Evolutionary conservation across 805 yeast genomes (phyloP).

Genomic region (Zygosaccharomyces rouxii): DNA sequence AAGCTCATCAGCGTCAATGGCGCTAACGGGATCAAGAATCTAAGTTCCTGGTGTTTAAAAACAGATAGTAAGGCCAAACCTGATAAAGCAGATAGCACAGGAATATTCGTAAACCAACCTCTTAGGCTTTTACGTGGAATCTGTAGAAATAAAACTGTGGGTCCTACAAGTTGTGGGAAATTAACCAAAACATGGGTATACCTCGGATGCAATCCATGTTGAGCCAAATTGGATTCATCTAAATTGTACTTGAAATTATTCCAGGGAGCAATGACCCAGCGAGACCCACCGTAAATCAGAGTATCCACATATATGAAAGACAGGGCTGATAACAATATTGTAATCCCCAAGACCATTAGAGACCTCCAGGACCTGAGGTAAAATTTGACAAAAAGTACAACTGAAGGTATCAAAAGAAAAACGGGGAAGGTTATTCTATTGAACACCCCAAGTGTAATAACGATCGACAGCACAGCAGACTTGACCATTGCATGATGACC

Average conservation of each 20-base stretch:
- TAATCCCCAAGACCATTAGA: slow-evolving; percentile 29
- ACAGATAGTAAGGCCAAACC: slow-evolving; percentile 60
- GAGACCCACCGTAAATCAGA: slow-evolving; percentile 29
- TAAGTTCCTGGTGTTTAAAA: slow-evolving; percentile 89
- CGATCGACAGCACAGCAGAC: slow-evolving; percentile 39
- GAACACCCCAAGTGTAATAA: slow-evolving; percentile 66
- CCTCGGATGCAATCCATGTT: slow-evolving; percentile 80
- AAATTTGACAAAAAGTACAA: slow-evolving; percentile 42
- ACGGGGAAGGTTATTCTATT: slow-evolving; percentile 81
- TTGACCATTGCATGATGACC: slow-evolving; percentile 9
- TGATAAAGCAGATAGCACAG: slow-evolving; percentile 57
- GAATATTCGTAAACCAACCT: slow-evolving; percentile 34
- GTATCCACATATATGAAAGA: slow-evolving; percentile 55
- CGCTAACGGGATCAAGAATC: slow-evolving; percentile 74
- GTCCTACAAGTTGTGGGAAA: slow-evolving; percentile 79
- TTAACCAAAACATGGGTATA: slow-evolving; percentile 72
- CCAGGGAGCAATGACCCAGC: slow-evolving; percentile 57
- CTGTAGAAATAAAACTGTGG: slow-evolving; percentile 50
- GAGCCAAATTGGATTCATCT: slow-evolving; percentile 50
- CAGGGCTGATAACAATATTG: slow-evolving; percentile 37
- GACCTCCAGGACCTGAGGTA: slow-evolving; percentile 37
- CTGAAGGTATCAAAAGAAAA: slow-evolving; percentile 63
- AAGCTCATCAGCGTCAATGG: slow-evolving; percentile 65
- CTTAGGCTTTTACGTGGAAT: slow-evolving; percentile 1
- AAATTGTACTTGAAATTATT: slow-evolving; percentile 75